Percentiles rank a stretch among this genome's conserved stretches.
These are phyloP conservation scores for Pharus latifolius DNA, from an alignment of 176 grass and related monocot species.

Conservation along the genomic window DNA sequence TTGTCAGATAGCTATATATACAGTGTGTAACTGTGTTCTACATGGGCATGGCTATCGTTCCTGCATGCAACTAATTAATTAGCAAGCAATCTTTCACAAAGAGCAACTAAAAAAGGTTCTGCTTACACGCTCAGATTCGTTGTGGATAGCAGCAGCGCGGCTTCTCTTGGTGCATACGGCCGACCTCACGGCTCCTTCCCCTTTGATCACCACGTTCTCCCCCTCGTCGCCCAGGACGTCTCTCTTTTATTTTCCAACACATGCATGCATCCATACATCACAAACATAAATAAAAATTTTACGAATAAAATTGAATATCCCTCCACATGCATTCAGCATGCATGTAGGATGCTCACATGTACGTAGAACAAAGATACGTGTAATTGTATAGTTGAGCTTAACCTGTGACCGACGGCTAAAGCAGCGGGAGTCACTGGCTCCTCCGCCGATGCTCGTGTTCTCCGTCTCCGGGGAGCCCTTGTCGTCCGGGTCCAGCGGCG, in stretches of 20 bases:
- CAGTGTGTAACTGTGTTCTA: too few relatives aligned
- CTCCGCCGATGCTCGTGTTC: constrained; percentile 55
- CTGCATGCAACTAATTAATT: too few relatives aligned
- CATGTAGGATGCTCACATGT: not conserved
- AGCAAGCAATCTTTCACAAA: not conserved
- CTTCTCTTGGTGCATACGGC: constrained; percentile 62
- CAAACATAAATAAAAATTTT: not conserved
- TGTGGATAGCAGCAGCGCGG: constrained; percentile 66
- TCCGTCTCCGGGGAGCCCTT: constrained; percentile 60
- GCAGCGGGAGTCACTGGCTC: constrained; percentile 48
- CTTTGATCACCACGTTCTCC: constrained; percentile 27
- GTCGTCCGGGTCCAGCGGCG: constrained; percentile 19
- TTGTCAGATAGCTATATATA: too few relatives aligned
- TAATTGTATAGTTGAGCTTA: not conserved
- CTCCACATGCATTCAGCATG: not conserved
- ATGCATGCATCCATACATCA: not conserved
- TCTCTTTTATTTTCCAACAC: constrained; percentile 18
- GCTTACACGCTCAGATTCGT: constrained; percentile 98
- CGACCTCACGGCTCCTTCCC: constrained; percentile 18
- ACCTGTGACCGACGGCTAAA: constrained; percentile 56
- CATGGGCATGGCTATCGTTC: too few relatives aligned
- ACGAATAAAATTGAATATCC: too few relatives aligned
- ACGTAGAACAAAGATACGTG: not conserved
- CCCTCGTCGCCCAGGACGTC: constrained; percentile 47
- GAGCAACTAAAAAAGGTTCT: not conserved